Base-by-base conservation (phyloP, 331 rosid species). In the Pyrus hybrid region DNA sequence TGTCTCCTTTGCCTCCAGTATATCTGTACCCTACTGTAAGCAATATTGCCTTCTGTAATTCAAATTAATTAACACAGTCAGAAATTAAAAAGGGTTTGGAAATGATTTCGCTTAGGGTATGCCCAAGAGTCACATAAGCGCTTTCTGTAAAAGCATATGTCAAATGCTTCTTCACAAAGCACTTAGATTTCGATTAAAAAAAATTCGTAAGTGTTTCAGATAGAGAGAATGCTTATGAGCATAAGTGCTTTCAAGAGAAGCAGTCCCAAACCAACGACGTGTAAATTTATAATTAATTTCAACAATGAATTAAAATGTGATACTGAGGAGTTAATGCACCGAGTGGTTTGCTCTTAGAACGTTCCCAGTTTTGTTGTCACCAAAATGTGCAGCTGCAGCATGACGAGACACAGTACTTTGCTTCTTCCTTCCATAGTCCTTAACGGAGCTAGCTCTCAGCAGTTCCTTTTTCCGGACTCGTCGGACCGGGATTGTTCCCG, bases 371-470 rank as follows among this genome's bases (percentile, higher is more conserved):
- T 77, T 57, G 70, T 47, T 85, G 45, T 69, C 57, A 68, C 76
- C 66, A 8, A 45, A 63, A 13, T 67, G 76, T 32, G 23, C 21
- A 20, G 20, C 84, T 37, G 45, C 45, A 37, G 45, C 45, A 43
- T 61, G 77, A 66, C 13, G 75, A 63, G 45, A 79, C 37, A 74
- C 71, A 56, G 62, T 71, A 35, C 74, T 79, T 1, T 82, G 79
- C 51, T 78, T 87, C 75, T 86, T 89, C 80, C 89, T 89, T 73
- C 88, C 93, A 67, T 76, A 84, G 41, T 83, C 80, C 80, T 84
- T 74, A 28, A 80, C 73, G 18, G 82, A 79, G 71, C 47, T 56
- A 67, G 85, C 79, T 71, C 63, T 86, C 7, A 89, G 79, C 21
- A 85, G 28, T 1, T 85, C 79, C 60, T 29, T 77, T 83, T 72